Conservation (phyloP, 2,329 filamentous ascomycete genomes). For the Massarina eburnea region DNA sequence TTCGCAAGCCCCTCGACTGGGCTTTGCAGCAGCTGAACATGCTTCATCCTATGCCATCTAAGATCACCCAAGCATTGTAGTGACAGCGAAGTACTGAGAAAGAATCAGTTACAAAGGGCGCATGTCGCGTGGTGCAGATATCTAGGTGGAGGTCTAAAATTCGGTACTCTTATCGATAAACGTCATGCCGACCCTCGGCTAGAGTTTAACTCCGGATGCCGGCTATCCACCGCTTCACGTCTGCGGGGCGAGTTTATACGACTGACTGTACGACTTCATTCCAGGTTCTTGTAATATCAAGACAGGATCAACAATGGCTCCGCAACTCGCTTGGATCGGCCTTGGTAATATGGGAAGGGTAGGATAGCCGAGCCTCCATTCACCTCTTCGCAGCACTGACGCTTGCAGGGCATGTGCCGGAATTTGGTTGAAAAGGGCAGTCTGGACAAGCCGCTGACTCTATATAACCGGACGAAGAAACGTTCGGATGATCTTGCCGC, state of each 20-base stretch:
- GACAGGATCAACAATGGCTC: slow-evolving; percentile 34
- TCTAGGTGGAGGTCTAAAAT: slow-evolving; percentile 2
- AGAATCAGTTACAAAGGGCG: background rate
- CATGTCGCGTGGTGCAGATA: background rate
- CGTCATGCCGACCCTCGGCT: slow-evolving; percentile 12
- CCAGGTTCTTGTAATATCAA: background rate
- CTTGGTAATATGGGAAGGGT: slow-evolving; percentile 87
- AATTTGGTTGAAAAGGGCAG: slow-evolving; percentile 79
- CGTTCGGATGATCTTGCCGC: slow-evolving; percentile 66
- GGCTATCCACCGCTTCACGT: background rate
- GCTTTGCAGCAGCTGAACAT: slow-evolving; percentile 40
- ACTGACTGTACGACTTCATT: background rate
- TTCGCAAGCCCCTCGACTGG: slow-evolving; percentile 37
- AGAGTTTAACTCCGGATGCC: background rate
- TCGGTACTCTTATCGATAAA: slow-evolving; percentile 20
- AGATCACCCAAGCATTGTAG: slow-evolving; percentile 1
- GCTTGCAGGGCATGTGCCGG: slow-evolving; percentile 40
- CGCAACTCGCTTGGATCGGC: slow-evolving; percentile 74
- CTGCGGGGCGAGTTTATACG: slow-evolving; percentile 1
- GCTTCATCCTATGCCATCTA: slow-evolving; percentile 38
- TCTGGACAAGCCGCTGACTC: slow-evolving; percentile 69
- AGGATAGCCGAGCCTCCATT: slow-evolving; percentile 32
- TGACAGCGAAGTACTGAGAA: background rate
- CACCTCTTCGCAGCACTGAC: slow-evolving; percentile 6
- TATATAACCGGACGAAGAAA: slow-evolving; percentile 77